phyloP scores from a whole-genome alignment of 2,329 filamentous ascomycete species.

The Sordariomycetes sp. region DNA sequence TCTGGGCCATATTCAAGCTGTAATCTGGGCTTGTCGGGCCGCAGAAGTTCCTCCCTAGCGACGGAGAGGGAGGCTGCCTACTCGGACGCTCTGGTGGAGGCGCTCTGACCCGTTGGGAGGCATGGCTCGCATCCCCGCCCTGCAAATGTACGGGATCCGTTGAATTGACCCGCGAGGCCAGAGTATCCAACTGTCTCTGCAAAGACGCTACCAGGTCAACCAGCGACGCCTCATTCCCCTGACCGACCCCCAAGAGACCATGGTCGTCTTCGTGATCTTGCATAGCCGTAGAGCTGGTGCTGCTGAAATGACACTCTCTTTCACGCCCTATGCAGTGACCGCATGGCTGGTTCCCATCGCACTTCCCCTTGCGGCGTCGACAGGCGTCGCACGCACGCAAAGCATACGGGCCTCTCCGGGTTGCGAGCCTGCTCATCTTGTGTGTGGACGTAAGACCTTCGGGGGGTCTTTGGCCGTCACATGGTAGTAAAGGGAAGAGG shows the following conservation, averaged over 20 bases:
- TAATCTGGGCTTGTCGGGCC: conserved; percentile 17
- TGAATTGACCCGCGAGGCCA: conserved; percentile 3
- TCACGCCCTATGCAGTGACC: conserved; percentile 8
- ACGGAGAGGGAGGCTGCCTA: background rate
- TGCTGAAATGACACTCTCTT: conserved; percentile 8
- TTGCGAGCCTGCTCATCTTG: no score
- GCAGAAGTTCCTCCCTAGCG: conserved; percentile 10
- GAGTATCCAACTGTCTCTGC: conserved; percentile 4
- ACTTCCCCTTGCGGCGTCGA: conserved; percentile 13
- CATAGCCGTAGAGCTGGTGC: background rate
- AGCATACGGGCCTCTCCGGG: conserved; percentile 11
- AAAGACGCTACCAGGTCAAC: conserved; percentile 3
- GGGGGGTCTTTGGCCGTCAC: no score
- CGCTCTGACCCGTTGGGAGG: no score
- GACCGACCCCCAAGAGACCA: no score
- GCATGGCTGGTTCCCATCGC: conserved; percentile 12
- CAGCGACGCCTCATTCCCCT: conserved; percentile 4
- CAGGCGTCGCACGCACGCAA: conserved; percentile 13
- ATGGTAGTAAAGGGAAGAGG: no score
- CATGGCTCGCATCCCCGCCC: no score
- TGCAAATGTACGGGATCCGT: background rate
- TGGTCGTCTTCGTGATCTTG: no score
- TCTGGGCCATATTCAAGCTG: conserved; percentile 13
- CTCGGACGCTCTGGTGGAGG: background rate
- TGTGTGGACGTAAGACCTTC: no score